These are phyloP conservation scores for Boletales sp. DNA, from an alignment of 768 basidiomycete genomes.

Conservation along the genomic window DNA sequence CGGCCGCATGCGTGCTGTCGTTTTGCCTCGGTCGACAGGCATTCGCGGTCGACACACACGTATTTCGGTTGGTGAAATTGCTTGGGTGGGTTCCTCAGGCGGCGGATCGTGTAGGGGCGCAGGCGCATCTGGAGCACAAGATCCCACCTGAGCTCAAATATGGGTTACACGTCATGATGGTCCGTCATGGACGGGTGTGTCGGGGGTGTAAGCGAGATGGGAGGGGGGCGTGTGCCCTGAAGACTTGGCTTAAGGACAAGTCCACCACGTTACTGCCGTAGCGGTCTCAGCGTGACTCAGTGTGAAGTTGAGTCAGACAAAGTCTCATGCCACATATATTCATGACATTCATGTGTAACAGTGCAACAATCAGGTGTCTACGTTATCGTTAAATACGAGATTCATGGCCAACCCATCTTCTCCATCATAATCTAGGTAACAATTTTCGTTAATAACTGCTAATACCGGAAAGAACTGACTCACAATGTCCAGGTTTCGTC, in stretches of 20 bases:
- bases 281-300: conserved; percentile 6
- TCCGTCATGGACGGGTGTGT: conserved; percentile 52
- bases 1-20: conserved; percentile 58
- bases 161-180: conserved; percentile 56
- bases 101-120: conserved; percentile 49
- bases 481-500: neutral
- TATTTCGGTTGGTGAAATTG: conserved; percentile 50
- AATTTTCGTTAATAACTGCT: too few species aligned
- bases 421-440: too few species aligned
- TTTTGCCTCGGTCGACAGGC: conserved; percentile 59
- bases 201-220: conserved; percentile 47
- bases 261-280: neutral
- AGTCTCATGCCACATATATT: neutral
- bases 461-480: neutral
- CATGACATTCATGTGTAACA: neutral
- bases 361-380: neutral
- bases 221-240: conserved; percentile 33
- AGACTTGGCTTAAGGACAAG: conserved; percentile 32
- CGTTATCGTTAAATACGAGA: neutral
- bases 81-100: conserved; percentile 38
- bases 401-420: too few species aligned
- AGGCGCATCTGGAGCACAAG: conserved; percentile 52
- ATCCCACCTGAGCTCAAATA: conserved; percentile 54
- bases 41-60: conserved; percentile 64
- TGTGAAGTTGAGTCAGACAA: neutral